Conservation (phyloP, 2,329 filamentous ascomycete species). For the Aspergillus sp. region DNA sequence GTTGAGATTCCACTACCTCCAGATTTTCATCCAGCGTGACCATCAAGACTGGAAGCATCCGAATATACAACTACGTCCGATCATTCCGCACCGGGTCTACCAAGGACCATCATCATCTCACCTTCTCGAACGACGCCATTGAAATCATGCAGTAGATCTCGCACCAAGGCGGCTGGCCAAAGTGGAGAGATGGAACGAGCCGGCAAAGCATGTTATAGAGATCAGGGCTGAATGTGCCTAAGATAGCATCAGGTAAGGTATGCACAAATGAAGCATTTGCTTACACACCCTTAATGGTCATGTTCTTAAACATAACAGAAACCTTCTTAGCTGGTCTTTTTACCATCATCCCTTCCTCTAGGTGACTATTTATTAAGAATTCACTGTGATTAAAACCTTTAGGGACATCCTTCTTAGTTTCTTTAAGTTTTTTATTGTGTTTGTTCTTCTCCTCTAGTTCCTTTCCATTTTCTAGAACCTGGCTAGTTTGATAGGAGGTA, state of each 20-base stretch:
- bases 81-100: conserved; percentile 68
- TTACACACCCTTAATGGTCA: conserved; percentile 69
- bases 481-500: no score
- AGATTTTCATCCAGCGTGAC: not conserved
- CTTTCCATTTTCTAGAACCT: no score
- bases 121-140: conserved; percentile 62
- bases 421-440: no score
- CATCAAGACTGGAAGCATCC: conserved; percentile 14
- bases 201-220: conserved; percentile 60
- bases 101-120: conserved; percentile 70
- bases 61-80: conserved; percentile 12
- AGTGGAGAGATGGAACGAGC: conserved; percentile 49
- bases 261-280: conserved; percentile 64
- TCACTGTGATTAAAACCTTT: conserved; percentile 65
- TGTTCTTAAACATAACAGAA: conserved; percentile 70
- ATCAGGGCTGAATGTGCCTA: conserved; percentile 78
- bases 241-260: conserved; percentile 67
- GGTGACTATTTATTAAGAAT: conserved; percentile 70
- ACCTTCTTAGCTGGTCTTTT: conserved; percentile 69
- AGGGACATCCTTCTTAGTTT: no score
- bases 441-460: no score
- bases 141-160: conserved; percentile 61
- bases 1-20: not conserved
- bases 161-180: conserved; percentile 46
- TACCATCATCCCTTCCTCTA: conserved; percentile 63